Conservation (phyloP, 768 basidiomycete species). For the Tricholoma matsutake region DNA sequence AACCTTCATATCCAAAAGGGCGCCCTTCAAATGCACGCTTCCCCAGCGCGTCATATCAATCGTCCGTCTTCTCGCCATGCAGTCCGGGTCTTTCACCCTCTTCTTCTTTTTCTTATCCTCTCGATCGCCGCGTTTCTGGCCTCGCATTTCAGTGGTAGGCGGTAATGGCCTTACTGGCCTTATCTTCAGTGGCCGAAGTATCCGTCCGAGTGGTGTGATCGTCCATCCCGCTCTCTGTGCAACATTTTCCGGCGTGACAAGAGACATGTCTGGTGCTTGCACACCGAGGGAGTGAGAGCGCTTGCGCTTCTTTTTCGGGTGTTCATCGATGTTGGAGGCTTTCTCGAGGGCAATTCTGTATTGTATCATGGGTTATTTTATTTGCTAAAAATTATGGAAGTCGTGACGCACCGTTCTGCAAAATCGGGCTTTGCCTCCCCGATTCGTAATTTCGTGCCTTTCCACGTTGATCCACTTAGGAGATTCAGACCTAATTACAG, state of each 20-base stretch:
- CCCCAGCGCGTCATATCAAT: constrained; percentile 77
- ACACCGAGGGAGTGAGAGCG: constrained; percentile 27
- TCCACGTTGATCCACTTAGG: constrained; percentile 82
- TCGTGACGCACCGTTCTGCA: constrained; percentile 48
- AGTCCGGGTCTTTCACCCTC: constrained; percentile 46
- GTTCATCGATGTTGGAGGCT: constrained; percentile 23
- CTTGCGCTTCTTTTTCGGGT: constrained; percentile 44
- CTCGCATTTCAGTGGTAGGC: constrained; percentile 24
- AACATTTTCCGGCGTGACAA: constrained; percentile 57
- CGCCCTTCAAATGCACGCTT: constrained; percentile 65
- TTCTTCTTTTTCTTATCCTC: constrained; percentile 42
- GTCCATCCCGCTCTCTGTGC: constrained; percentile 59
- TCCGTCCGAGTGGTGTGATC: constrained; percentile 60
- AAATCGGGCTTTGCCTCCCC: constrained; percentile 83
- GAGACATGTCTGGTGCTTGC: constrained; percentile 61
- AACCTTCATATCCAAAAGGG: constrained; percentile 52
- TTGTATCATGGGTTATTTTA: not conserved
- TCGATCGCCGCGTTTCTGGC: constrained; percentile 12
- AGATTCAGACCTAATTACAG: constrained; percentile 57
- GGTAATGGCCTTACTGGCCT: constrained; percentile 63
- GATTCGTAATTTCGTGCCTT: constrained; percentile 79
- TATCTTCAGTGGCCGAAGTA: constrained; percentile 67
- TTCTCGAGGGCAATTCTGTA: constrained; percentile 36
- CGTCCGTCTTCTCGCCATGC: constrained; percentile 55
- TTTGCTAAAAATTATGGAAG: constrained; percentile 5